Evolutionary conservation across 1,284 basidiomycete species (phyloP).

Genomic region (Cryptococcus wingfieldii): DNA sequence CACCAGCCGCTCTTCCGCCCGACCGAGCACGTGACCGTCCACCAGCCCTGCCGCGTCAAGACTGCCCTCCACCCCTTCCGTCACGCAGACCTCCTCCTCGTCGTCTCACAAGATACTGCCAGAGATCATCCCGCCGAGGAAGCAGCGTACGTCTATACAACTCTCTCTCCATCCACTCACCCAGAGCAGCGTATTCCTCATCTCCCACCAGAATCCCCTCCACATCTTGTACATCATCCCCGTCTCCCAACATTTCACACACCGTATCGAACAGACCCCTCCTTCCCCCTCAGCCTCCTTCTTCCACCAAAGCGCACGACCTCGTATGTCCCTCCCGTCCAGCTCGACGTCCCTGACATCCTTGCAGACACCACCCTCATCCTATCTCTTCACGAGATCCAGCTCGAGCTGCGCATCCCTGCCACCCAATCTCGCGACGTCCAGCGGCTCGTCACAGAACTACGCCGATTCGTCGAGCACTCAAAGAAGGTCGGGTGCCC

Average conservation of each 20-base stretch:
- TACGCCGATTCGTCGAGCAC: constrained; percentile 18
- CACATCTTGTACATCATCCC: constrained; percentile 28
- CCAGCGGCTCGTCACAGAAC: constrained; percentile 27
- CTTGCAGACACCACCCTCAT: constrained; percentile 28
- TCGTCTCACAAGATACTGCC: neutral
- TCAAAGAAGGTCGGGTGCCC: constrained; percentile 19
- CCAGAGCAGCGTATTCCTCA: constrained; percentile 17
- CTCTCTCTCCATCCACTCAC: neutral
- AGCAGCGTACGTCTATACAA: neutral
- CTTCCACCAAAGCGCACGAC: constrained; percentile 42
- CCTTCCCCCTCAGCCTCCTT: constrained; percentile 42
- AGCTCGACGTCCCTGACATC: neutral
- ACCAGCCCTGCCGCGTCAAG: constrained; percentile 23
- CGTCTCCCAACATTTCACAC: constrained; percentile 23
- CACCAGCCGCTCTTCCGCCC: constrained; percentile 17
- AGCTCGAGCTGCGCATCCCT: constrained; percentile 69
- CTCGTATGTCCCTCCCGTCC: constrained; percentile 26
- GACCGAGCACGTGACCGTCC: constrained; percentile 16
- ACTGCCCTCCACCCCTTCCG: constrained; percentile 13
- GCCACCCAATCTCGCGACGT: constrained; percentile 41
- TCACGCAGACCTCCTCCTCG: constrained; percentile 23
- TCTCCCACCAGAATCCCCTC: constrained; percentile 5
- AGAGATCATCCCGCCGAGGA: neutral
- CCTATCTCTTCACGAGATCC: constrained; percentile 59
- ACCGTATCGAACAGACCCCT: constrained; percentile 35